These are phyloP conservation scores for Aspergillus quadrilineatus DNA, from an alignment of 2,329 filamentous ascomycete genomes.

Conservation along the genomic window DNA sequence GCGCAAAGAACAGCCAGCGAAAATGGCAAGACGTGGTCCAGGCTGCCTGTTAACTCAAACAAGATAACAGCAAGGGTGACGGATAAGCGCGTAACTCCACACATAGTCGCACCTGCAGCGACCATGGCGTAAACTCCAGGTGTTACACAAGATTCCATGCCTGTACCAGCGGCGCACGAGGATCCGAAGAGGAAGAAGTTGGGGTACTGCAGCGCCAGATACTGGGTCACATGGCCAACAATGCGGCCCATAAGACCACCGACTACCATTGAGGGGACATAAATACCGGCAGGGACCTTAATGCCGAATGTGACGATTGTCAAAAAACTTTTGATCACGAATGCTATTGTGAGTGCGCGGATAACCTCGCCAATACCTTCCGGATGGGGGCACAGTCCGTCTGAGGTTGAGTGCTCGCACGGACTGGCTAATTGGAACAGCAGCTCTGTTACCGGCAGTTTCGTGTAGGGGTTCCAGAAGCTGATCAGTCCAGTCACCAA, in stretches of 20 bases:
- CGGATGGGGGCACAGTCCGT: slow-evolving; percentile 74
- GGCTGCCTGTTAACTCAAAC: slow-evolving; percentile 90
- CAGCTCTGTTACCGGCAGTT: slow-evolving; percentile 83
- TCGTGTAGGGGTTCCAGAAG: slow-evolving; percentile 92
- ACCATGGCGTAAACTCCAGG: slow-evolving; percentile 96
- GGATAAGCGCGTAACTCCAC: slow-evolving; percentile 87
- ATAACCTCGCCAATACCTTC: slow-evolving; percentile 80
- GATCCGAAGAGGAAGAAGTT: slow-evolving; percentile 68
- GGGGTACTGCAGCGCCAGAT: slow-evolving; percentile 71
- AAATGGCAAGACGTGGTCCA: slow-evolving; percentile 94
- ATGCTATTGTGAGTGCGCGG: slow-evolving; percentile 68
- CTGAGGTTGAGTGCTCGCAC: slow-evolving; percentile 68
- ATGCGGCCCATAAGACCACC: slow-evolving; percentile 88
- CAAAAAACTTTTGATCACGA: slow-evolving; percentile 84
- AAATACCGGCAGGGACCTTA: slow-evolving; percentile 94
- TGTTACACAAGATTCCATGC: slow-evolving; percentile 81
- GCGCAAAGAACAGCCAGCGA: slow-evolving; percentile 86
- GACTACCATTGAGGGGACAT: slow-evolving; percentile 98
- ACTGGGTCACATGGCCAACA: slow-evolving; percentile 82
- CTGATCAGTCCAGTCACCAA: slow-evolving; percentile 78
- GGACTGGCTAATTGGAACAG: slow-evolving; percentile 88
- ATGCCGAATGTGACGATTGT: slow-evolving; percentile 93
- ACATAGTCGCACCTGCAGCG: slow-evolving; percentile 95
- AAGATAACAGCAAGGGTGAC: slow-evolving; percentile 93
- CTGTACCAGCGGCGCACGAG: slow-evolving; percentile 64